These are phyloP conservation scores for Vicia villosa DNA, from an alignment of 306 rosid genomes.

Conservation along the genomic window DNA sequence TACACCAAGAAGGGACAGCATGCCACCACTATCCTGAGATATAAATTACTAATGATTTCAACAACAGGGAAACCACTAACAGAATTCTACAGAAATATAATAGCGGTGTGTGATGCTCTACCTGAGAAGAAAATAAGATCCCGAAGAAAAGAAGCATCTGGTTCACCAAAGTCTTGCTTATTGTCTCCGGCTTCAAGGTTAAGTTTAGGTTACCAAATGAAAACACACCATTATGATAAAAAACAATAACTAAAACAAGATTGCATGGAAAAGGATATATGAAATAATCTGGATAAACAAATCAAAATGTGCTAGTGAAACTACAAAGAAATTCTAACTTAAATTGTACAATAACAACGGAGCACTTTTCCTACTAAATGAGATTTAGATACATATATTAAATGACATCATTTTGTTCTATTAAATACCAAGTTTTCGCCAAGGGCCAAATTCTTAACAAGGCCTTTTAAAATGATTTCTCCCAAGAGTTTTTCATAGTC, in stretches of 20 bases:
- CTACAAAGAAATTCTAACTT: constrained; percentile 17
- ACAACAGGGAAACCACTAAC: constrained; percentile 27
- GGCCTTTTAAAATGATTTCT: constrained; percentile 3
- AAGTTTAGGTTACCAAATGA: constrained; percentile 44
- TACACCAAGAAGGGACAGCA: constrained; percentile 82
- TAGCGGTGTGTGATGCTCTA: constrained; percentile 36
- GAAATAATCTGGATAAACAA: constrained; percentile 22
- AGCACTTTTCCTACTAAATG: neutral
- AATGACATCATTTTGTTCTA: neutral
- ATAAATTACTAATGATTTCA: constrained; percentile 39
- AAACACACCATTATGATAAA: constrained; percentile 22
- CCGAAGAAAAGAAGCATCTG: constrained; percentile 96
- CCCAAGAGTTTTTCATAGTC: constrained; percentile 1
- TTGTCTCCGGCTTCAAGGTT: constrained; percentile 88
- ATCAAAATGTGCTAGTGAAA: constrained; percentile 10
- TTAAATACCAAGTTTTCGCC: constrained; percentile 21
- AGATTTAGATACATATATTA: neutral
- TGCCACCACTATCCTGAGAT: constrained; percentile 81
- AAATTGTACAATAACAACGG: constrained; percentile 6
- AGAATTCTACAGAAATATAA: constrained; percentile 32
- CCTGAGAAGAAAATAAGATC: constrained; percentile 93
- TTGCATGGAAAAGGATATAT: constrained; percentile 4
- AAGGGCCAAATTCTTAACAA: constrained; percentile 2
- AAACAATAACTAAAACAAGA: constrained; percentile 18
- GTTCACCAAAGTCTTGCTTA: constrained; percentile 94